Evolutionary conservation across 192 early-diverging fungal genomes (phyloP).

Genomic region (Coemansia sp.): DNA sequence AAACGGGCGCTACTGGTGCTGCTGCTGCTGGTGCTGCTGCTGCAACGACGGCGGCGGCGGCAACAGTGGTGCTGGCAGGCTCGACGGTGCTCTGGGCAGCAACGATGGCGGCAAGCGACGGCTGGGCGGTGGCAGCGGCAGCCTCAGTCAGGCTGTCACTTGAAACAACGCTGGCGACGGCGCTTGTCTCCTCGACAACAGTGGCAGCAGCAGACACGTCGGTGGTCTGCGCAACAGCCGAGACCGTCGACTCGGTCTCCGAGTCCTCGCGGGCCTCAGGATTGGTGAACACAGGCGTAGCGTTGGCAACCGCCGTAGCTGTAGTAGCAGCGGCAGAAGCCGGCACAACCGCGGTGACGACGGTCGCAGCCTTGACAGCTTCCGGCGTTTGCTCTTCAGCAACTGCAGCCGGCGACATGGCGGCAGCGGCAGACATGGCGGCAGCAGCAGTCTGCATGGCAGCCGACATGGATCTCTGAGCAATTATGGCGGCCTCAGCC

Average conservation of each 20-base stretch:
- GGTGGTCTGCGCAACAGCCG: background rate
- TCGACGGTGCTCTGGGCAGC: slow-evolving; percentile 21
- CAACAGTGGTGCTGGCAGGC: slow-evolving; percentile 1
- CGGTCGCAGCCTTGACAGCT: background rate
- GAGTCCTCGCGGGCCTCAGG: slow-evolving; percentile 3
- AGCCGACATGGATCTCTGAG: slow-evolving; percentile 14
- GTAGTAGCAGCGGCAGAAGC: slow-evolving; percentile 1
- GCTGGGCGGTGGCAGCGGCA: background rate
- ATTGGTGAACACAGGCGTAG: slow-evolving; percentile 3
- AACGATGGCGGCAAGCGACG: slow-evolving; percentile 24
- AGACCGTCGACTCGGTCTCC: background rate
- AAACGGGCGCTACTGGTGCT: background rate
- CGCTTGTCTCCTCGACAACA: background rate
- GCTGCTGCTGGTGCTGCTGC: too few relatives aligned
- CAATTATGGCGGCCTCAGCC: slow-evolving; percentile 13
- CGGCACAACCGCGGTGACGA: background rate
- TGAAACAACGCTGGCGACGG: background rate
- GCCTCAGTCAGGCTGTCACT: background rate
- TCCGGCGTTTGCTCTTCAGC: too few relatives aligned
- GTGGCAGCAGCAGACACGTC: background rate
- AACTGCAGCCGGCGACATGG: too few relatives aligned
- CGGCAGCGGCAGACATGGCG: slow-evolving; percentile 4
- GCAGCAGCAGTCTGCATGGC: slow-evolving; percentile 15
- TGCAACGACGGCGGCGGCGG: background rate
- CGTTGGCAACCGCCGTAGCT: background rate